A percentile compares a stretch with the other conserved stretches of the same genome.
phyloP scores from a whole-genome alignment of 1,284 basidiomycete genomes.

The Sphaerobolus stellatus region DNA sequence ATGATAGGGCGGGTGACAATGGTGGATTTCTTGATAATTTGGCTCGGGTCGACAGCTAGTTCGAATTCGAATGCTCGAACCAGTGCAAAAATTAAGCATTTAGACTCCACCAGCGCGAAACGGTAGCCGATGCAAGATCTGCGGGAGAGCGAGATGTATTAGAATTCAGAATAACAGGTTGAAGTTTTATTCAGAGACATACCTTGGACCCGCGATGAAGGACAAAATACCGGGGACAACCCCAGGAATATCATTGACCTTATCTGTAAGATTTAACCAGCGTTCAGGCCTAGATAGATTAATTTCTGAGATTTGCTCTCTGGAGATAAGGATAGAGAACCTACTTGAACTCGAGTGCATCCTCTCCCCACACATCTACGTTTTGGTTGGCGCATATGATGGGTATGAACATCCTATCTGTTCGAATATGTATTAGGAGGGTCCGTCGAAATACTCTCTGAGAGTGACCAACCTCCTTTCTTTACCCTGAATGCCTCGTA shows the following conservation, averaged over 20 bases:
- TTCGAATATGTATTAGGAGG: conserved; percentile 17
- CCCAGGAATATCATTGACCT: conserved; percentile 48
- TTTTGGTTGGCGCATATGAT: conserved; percentile 47
- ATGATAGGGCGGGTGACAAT: conserved; percentile 44
- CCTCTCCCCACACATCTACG: conserved; percentile 54
- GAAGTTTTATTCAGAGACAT: background rate
- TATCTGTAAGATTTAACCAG: conserved; percentile 52
- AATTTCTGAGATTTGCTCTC: background rate
- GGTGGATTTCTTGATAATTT: conserved; percentile 38
- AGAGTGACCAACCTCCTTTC: background rate
- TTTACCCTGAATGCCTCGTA: too few species aligned
- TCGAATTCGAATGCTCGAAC: conserved; percentile 57
- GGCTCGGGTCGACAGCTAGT: conserved; percentile 43
- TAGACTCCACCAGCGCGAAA: conserved; percentile 69
- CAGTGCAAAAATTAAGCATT: conserved; percentile 57
- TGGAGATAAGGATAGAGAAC: background rate
- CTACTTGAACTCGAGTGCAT: conserved; percentile 44
- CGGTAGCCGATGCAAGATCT: conserved; percentile 66
- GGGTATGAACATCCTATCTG: conserved; percentile 47
- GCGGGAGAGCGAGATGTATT: background rate
- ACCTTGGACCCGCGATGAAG: conserved; percentile 58
- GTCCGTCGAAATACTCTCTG: background rate
- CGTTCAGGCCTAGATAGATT: conserved; percentile 53
- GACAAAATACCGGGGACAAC: conserved; percentile 59
- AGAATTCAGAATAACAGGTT: background rate